Base-by-base conservation (phyloP, 805 yeast genomes). In the Ogataea corticis region DNA sequence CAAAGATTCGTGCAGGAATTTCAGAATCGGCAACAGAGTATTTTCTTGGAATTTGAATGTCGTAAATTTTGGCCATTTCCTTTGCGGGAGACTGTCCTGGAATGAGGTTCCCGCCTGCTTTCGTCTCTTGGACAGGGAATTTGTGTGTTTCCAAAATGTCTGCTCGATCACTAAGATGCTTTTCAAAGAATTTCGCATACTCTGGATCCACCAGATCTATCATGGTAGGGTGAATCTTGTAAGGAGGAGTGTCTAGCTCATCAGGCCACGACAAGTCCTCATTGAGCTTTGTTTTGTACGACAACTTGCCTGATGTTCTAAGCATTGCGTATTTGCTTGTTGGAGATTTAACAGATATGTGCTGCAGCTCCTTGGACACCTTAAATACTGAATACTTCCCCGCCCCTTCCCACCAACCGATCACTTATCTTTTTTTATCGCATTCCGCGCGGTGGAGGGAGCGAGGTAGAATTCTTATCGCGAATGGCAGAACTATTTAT, bases 231-330 rank as follows among this genome's bases (percentile, higher is more conserved):
- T 54, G 67, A 30, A 71, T 48, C 23, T 53, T 38, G 48, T 61
- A 58, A 2, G 77, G 76, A 7, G 59, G 43, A 17, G 41, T 34
- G 11, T 39, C 25, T 15, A 56, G 30, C 2, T 58, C 54, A 39
- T 46, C 62, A 15, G 65, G 65, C 64, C 65, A 61, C 42, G 62
- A 55, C 46, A 54, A 48, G 42, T 61, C 65, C 3, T 49, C 52
- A 21, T 56, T 58, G n/a, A 61, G 42, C 12, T 44, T 43, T 14
- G 51, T 48, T 3, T 46, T 44, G 43, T 49, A 53, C 3, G 43
- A 31, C 13, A n/a, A 11, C 11, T 4, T 28, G 13, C 11, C 11
- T 28, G 13, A 7, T 7, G 13, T 33, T 7, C 13, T 7, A 6
- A 28, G 15, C 31, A 28, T 21, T 21, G 25, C 7, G 9, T 21